phyloP scores from a whole-genome alignment of 495 filamentous ascomycete species.

The Halenospora varia region DNA sequence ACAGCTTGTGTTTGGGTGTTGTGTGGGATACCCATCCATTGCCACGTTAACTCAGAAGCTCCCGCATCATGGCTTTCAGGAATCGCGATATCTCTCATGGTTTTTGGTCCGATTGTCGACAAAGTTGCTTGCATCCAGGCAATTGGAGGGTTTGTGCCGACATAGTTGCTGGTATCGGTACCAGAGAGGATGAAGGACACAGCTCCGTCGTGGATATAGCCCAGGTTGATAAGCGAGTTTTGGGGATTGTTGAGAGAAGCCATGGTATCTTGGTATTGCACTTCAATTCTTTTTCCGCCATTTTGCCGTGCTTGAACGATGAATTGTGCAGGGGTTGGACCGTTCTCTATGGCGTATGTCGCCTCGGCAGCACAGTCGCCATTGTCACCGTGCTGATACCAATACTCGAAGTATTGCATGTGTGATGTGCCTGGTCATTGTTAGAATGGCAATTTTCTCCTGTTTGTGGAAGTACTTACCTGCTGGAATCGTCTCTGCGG shows the following conservation, averaged over 20 bases:
- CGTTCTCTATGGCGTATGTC: slow-evolving; percentile 26
- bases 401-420: slow-evolving; percentile 26
- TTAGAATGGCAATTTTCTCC: neutral
- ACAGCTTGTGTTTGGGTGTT: slow-evolving; percentile 29
- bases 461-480: slow-evolving; percentile 2
- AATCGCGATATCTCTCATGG: slow-evolving; percentile 28
- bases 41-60: slow-evolving; percentile 25
- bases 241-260: slow-evolving; percentile 24
- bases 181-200: slow-evolving; percentile 27
- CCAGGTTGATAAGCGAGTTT: slow-evolving; percentile 26
- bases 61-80: slow-evolving; percentile 30
- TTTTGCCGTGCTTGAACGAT: slow-evolving; percentile 19
- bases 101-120: slow-evolving; percentile 25
- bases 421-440: neutral
- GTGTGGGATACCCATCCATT: slow-evolving; percentile 14
- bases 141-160: slow-evolving; percentile 15
- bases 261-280: slow-evolving; percentile 27
- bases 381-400: slow-evolving; percentile 13
- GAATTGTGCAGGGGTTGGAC: slow-evolving; percentile 10
- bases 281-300: slow-evolving; percentile 17
- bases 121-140: slow-evolving; percentile 31
- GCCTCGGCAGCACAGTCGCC: slow-evolving; percentile 29
- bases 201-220: slow-evolving; percentile 24
- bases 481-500: slow-evolving; percentile 20
- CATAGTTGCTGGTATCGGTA: slow-evolving; percentile 7